These are phyloP conservation scores for Saccharomyces mikatae DNA, from an alignment of 805 yeast species.

Conservation along the genomic window DNA sequence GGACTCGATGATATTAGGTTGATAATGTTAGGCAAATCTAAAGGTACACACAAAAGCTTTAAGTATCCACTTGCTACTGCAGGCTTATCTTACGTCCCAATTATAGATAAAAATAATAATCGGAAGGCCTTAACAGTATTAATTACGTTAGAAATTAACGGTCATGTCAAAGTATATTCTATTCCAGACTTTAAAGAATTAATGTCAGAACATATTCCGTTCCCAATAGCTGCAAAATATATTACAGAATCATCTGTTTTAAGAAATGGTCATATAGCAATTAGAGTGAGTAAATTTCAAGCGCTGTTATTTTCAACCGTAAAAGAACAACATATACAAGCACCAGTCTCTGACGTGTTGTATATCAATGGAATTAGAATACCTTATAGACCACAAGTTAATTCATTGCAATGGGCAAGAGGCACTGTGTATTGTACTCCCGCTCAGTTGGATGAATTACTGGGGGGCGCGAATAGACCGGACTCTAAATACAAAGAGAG, in stretches of 20 bases:
- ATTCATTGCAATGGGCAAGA: constrained; percentile 78
- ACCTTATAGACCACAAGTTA: constrained; percentile 74
- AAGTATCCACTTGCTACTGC: constrained; percentile 26
- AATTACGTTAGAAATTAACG: constrained; percentile 37
- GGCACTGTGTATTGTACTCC: constrained; percentile 57
- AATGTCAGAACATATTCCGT: constrained; percentile 38
- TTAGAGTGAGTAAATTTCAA: constrained; percentile 49
- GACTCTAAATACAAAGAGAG: constrained; percentile 53
- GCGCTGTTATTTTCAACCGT: constrained; percentile 36
- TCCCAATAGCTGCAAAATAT: constrained; percentile 32
- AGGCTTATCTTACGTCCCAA: constrained; percentile 42
- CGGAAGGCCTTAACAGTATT: constrained; percentile 39
- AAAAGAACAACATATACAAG: constrained; percentile 7
- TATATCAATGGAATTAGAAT: constrained; percentile 61
- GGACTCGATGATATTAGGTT: constrained; percentile 45
- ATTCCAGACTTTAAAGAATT: constrained; percentile 58
- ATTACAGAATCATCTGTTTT: constrained; percentile 37
- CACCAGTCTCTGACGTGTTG: constrained; percentile 44
- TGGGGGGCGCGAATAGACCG: constrained; percentile 72
- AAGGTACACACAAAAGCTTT: constrained; percentile 8
- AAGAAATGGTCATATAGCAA: constrained; percentile 45
- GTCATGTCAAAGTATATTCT: constrained; percentile 38
- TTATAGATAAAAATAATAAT: constrained; percentile 7
- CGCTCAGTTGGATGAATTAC: constrained; percentile 53
- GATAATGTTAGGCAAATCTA: constrained; percentile 10